phyloP scores from a whole-genome alignment of 768 basidiomycete genomes.

The Postia placenta region DNA sequence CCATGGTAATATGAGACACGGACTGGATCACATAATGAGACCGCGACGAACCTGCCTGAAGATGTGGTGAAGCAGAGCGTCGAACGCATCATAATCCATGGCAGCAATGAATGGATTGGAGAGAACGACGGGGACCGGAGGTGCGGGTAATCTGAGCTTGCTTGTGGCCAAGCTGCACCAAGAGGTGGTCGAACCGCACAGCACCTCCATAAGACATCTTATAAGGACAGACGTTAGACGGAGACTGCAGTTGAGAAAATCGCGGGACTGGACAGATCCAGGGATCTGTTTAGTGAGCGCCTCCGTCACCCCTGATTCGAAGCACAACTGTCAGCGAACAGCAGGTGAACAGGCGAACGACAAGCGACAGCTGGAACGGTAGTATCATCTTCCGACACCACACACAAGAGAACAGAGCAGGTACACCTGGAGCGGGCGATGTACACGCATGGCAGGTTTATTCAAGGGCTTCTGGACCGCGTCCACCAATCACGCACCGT shows the following conservation, averaged over 20 bases:
- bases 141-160: conserved; percentile 9
- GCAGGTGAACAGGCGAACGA: neutral
- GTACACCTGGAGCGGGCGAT: neutral
- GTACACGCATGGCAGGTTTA: neutral
- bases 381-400: neutral
- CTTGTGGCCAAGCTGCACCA: conserved; percentile 8
- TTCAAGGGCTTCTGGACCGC: neutral
- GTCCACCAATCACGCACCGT: neutral
- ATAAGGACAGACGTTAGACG: conserved; percentile 1
- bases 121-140: conserved; percentile 10
- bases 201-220: conserved; percentile 2
- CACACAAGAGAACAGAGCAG: neutral
- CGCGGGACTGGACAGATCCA: neutral
- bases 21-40: conserved; percentile 3
- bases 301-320: neutral
- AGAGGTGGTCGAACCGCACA: conserved; percentile 5
- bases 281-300: neutral
- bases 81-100: conserved; percentile 79
- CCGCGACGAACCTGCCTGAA: conserved; percentile 55
- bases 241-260: neutral
- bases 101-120: neutral
- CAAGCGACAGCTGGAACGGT: neutral
- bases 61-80: conserved; percentile 74
- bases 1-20: conserved; percentile 2
- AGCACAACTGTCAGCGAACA: neutral